Evolutionary conservation across 1,284 basidiomycete species (phyloP), one percentile per base, ranked within the genome.

Genomic region (Grifola frondosa): DNA sequence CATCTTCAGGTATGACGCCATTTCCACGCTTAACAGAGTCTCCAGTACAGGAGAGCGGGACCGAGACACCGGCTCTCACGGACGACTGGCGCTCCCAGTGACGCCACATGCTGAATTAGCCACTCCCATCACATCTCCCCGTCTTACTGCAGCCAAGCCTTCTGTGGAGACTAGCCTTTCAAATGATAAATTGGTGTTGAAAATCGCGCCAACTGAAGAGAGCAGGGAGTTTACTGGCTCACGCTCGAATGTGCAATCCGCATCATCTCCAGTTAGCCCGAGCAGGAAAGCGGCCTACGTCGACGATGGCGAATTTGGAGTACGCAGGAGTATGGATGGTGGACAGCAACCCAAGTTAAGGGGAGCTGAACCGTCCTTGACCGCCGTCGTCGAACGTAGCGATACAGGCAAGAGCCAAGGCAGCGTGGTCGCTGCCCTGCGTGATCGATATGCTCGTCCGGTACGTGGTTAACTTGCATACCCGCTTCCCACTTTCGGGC

Each of bases 371-470:
- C 24, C 48, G 0, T 46, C 44, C 1, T 26, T 46, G 2, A 30
- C 40, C 12, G 49, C 50, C 42, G 35, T 46, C 13, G 40, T 64
- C 5, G 65, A 67, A 21, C 53, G 62, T 23, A 61, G 52, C 19
- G 66, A 68, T 32, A 59, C 63, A 1, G 54, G 58, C 12, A 70
- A 62, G 38, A 84, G 77, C 49, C 74, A 60, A 24, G 76, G 74
- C 12, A 81, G 78, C 53, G 64, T 82, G 21, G 84, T 89, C 28
- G 82, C 86, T 33, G 77, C 78, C 1, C 78, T 89, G 69, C 73
- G 82, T 25, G 77, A 75, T 54, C 75, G 75, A 42, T 88, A 84
- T 55, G 71, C 75, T 20, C 71, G 67, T 36, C 67, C 61, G 42
- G 86, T 88, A 52, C 36, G 79, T 68, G 15, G 16, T 12, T 35